Conservation (phyloP, 257 asterid genomes). For the Solanum chmielewskii region DNA sequence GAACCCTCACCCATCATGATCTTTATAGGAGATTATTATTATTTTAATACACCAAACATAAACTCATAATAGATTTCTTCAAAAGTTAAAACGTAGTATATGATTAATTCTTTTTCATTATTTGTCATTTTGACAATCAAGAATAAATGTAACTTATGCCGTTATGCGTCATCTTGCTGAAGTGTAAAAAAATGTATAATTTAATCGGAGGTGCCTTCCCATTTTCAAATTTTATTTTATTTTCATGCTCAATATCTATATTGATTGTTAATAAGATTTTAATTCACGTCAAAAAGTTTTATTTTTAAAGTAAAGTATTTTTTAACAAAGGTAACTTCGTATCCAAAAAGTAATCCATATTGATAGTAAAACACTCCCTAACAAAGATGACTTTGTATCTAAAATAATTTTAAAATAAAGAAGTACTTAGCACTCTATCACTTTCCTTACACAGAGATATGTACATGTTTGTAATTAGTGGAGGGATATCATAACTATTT, state of each 20-base stretch:
- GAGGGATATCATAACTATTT: not conserved
- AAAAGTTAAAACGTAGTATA: not conserved
- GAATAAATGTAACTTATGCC: not conserved
- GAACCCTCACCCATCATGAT: not conserved
- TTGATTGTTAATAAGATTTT: no score
- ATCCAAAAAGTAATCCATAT: no score
- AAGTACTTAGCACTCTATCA: no score
- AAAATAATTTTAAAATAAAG: no score
- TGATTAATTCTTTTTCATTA: not conserved
- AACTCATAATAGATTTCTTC: not conserved
- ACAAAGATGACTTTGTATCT: no score
- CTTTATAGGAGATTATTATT: not conserved
- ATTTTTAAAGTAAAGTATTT: accelerated
- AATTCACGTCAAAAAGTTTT: not conserved
- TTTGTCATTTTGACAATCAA: not conserved
- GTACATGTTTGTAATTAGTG: not conserved
- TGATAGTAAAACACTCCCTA: no score
- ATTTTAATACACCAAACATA: not conserved
- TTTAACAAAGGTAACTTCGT: no score
- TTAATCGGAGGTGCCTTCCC: not conserved
- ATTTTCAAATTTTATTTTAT: not conserved
- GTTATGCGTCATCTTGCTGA: not conserved
- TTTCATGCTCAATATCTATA: no score
- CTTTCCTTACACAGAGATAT: no score
- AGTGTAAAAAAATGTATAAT: not conserved